A percentile compares a stretch with the other conserved stretches of the same genome.
phyloP scores from a whole-genome alignment of 768 basidiomycete species.

The Podaxis sp. region DNA sequence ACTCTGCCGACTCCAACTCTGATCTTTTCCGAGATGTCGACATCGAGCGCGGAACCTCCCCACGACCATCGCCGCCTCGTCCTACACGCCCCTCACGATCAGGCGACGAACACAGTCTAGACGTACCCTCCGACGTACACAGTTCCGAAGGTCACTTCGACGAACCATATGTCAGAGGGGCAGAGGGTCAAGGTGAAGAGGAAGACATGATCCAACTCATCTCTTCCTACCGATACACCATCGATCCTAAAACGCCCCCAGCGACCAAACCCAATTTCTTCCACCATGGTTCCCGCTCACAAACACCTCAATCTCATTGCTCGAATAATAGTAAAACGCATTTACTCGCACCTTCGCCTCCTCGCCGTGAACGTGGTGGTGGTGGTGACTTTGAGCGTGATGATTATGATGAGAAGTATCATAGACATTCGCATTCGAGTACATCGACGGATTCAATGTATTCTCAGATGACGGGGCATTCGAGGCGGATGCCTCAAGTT shows the following conservation, averaged over 20 bases:
- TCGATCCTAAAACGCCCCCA: conserved; percentile 9
- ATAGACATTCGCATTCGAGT: conserved; percentile 37
- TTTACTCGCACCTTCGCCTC: not conserved
- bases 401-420: conserved; percentile 19
- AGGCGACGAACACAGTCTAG: not conserved
- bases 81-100: not conserved
- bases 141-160: conserved; percentile 22
- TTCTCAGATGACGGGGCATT: conserved; percentile 63
- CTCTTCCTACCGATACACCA: conserved; percentile 37
- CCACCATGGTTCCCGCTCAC: conserved; percentile 3
- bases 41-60: not conserved
- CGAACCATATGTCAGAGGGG: conserved; percentile 19
- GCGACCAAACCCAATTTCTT: not conserved
- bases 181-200: conserved; percentile 19
- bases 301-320: not conserved
- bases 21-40: not conserved
- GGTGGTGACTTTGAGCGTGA: not conserved
- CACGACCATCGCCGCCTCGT: not conserved
- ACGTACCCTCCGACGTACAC: not conserved
- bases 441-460: conserved; percentile 60
- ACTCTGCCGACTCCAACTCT: not conserved
- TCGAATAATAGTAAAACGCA: not conserved
- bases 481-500: conserved; percentile 55
- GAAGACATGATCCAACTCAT: conserved; percentile 52
- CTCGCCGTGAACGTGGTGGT: not conserved